These are phyloP conservation scores for Starmerella bacillaris DNA, from an alignment of 805 yeast genomes.

Conservation along the genomic window DNA sequence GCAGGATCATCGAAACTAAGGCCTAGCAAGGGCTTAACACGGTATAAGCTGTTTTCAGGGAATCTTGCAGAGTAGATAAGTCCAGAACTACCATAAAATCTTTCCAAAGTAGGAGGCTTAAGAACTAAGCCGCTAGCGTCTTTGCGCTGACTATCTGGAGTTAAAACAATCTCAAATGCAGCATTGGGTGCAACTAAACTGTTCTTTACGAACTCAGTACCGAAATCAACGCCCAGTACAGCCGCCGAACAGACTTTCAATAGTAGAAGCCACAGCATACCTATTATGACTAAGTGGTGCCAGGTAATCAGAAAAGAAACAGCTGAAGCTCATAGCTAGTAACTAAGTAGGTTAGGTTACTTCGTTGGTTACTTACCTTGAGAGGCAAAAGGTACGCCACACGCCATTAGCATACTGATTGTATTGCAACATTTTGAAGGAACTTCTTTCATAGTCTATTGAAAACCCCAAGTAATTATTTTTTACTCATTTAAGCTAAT, in stretches of 20 bases:
- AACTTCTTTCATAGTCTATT: no score
- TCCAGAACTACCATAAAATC: slow-evolving; percentile 66
- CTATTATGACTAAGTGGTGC: slow-evolving; percentile 1
- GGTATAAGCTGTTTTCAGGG: slow-evolving; percentile 51
- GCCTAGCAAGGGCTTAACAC: slow-evolving; percentile 59
- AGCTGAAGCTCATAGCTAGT: no score
- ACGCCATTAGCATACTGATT: no score
- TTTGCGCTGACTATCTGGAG: slow-evolving; percentile 82
- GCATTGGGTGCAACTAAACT: slow-evolving; percentile 80
- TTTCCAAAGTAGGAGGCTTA: slow-evolving; percentile 26
- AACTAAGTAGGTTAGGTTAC: no score
- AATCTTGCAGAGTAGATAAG: slow-evolving; percentile 49
- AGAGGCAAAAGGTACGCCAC: no score
- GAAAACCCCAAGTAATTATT: no score
- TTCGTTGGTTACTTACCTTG: no score
- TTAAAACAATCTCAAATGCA: slow-evolving; percentile 69
- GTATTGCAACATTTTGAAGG: no score
- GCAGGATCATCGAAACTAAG: slow-evolving; percentile 28
- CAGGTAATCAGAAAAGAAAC: no score
- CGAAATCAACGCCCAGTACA: slow-evolving; percentile 73
- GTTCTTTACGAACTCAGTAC: slow-evolving; percentile 74
- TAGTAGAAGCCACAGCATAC: slow-evolving; percentile 6
- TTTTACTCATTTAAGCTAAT: no score
- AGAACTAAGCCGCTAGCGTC: slow-evolving; percentile 66
- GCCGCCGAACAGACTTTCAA: slow-evolving; percentile 30